phyloP scores from a whole-genome alignment of 441 rosid genomes.

The Pelargonium cotyledonis region DNA sequence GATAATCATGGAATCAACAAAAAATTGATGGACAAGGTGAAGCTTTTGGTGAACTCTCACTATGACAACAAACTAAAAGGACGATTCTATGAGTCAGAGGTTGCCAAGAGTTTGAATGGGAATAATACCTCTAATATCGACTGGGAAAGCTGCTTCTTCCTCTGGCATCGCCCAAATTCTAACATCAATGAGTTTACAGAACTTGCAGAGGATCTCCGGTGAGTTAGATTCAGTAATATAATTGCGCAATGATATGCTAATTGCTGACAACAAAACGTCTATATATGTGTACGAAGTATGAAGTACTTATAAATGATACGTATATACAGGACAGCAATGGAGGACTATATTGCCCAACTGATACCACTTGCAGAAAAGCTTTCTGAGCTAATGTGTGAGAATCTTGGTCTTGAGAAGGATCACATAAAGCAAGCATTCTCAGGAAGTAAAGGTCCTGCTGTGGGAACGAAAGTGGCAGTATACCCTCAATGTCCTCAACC shows the following conservation, averaged over 20 bases:
- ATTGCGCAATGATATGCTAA: no score
- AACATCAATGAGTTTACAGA: conserved; percentile 50
- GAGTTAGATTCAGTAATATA: conserved; percentile 13
- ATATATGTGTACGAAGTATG: neutral
- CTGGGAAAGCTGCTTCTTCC: conserved; percentile 82
- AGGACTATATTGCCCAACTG: conserved; percentile 54
- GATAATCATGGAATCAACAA: conserved; percentile 69
- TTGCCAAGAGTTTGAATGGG: conserved; percentile 40
- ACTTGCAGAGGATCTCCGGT: conserved; percentile 59
- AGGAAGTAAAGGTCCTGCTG: conserved; percentile 42
- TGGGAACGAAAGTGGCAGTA: conserved; percentile 57
- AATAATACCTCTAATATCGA: conserved; percentile 39
- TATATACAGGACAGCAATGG: conserved; percentile 59
- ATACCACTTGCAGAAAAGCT: conserved; percentile 58
- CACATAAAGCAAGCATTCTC: conserved; percentile 36
- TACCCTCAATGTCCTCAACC: conserved; percentile 55
- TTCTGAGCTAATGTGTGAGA: conserved; percentile 66
- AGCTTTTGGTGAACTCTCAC: conserved; percentile 49
- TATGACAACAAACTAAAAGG: conserved; percentile 59
- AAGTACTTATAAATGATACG: neutral
- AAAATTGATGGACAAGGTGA: conserved; percentile 67
- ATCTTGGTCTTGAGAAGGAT: conserved; percentile 55
- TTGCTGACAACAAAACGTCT: no score
- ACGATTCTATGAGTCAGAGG: conserved; percentile 54
- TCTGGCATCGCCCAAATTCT: conserved; percentile 61